Percentiles rank a stretch among this genome's conserved stretches.
Evolutionary conservation across 768 basidiomycete species (phyloP).

Genomic region (Lactifluus pinguis): DNA sequence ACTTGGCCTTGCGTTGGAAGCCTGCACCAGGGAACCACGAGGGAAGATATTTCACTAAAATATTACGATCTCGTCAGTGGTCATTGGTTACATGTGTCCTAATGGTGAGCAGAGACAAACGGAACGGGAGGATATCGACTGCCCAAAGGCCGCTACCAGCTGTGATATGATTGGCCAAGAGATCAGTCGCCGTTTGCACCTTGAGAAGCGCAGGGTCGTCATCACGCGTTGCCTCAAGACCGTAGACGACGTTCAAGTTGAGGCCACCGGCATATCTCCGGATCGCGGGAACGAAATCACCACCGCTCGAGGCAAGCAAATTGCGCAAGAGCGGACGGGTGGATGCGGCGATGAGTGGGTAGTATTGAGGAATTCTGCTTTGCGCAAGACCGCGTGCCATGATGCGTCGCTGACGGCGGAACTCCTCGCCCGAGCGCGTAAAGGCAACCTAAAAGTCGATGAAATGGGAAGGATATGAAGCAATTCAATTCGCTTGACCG

Average conservation of each 20-base stretch:
- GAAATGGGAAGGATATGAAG: background rate
- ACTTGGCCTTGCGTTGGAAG: slow-evolving; percentile 51
- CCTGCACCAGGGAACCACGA: slow-evolving; percentile 58
- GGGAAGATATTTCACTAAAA: slow-evolving; percentile 45
- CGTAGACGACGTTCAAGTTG: slow-evolving; percentile 44
- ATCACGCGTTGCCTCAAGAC: slow-evolving; percentile 37
- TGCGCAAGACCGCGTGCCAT: slow-evolving; percentile 17
- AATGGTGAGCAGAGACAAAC: slow-evolving; percentile 25
- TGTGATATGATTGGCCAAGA: slow-evolving; percentile 37
- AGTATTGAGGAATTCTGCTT: slow-evolving; percentile 8
- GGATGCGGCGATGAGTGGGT: slow-evolving; percentile 15
- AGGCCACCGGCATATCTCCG: slow-evolving; percentile 18
- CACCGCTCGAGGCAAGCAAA: slow-evolving; percentile 11
- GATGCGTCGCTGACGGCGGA: slow-evolving; percentile 17
- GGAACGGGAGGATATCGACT: slow-evolving; percentile 31
- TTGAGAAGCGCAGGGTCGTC: slow-evolving; percentile 35
- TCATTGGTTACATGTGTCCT: background rate
- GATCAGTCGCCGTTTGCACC: slow-evolving; percentile 33
- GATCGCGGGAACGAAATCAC: slow-evolving; percentile 13
- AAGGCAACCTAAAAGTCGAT: slow-evolving; percentile 12
- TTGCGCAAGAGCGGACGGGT: slow-evolving; percentile 15
- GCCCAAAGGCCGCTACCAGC: slow-evolving; percentile 37
- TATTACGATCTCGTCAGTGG: background rate
- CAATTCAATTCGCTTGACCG: background rate
- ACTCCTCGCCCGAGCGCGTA: slow-evolving; percentile 17